Evolutionary conservation across 2,329 filamentous ascomycete species (phyloP).

Genomic region (Botrytis aclada): DNA sequence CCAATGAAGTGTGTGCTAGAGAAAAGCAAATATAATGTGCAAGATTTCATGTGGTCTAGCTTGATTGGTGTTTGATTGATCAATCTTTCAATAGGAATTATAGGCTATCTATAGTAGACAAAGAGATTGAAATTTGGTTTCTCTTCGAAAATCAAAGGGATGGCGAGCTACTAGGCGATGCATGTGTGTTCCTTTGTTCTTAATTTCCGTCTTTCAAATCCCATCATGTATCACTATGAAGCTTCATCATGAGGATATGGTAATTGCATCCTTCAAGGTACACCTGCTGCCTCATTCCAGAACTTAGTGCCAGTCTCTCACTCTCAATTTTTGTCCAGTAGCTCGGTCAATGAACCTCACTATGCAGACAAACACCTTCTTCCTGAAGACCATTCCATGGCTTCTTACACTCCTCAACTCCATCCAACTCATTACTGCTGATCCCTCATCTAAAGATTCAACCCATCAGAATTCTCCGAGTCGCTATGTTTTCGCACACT

Average conservation of each 20-base stretch:
- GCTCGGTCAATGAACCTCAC: neutral
- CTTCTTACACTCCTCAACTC: neutral
- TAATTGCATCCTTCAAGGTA: neutral
- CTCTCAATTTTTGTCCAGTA: neutral
- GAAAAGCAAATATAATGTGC: neutral
- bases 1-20: neutral
- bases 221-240: neutral
- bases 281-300: neutral
- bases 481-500: slow-evolving; percentile 26
- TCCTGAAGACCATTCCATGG: neutral
- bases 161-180: neutral
- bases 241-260: neutral
- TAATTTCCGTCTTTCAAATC: neutral
- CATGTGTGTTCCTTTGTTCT: neutral
- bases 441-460: neutral
- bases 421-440: neutral
- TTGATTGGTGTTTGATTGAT: neutral
- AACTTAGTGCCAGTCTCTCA: neutral
- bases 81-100: neutral
- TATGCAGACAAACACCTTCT: neutral
- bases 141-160: neutral
- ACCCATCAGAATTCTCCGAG: neutral
- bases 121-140: neutral
- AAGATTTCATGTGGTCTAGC: neutral
- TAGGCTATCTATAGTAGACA: neutral